Percentiles rank a stretch among this genome's conserved stretches.
These are phyloP conservation scores for Wickerhamiella vanderwaltii DNA, from an alignment of 805 yeast species.

Conservation along the genomic window DNA sequence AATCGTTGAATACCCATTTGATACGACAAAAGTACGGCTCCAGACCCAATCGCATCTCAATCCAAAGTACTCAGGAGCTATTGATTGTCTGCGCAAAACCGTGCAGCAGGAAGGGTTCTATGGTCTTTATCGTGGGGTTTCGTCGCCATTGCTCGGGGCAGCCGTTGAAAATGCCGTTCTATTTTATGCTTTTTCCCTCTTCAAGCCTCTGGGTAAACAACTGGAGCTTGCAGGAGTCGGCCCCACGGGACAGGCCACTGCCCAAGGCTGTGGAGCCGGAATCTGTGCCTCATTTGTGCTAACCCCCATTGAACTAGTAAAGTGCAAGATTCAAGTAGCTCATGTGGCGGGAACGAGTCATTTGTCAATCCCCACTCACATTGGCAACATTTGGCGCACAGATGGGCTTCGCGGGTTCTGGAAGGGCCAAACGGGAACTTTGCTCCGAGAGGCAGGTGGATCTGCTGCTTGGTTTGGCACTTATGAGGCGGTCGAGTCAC, in stretches of 20 bases:
- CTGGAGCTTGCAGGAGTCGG: constrained; percentile 12
- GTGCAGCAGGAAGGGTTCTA: constrained; percentile 54
- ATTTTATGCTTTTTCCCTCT: constrained; percentile 35
- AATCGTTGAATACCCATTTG: constrained; percentile 81
- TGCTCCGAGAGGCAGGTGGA: constrained; percentile 75
- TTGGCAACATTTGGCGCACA: constrained; percentile 32
- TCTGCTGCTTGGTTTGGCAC: constrained; percentile 92
- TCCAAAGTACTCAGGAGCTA: constrained; percentile 43
- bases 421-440: constrained; percentile 77
- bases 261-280: constrained; percentile 76
- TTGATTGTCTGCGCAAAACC: constrained; percentile 53
- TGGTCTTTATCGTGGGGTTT: constrained; percentile 70
- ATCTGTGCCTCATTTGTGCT: constrained; percentile 67
- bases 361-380: constrained; percentile 26
- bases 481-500: constrained; percentile 43
- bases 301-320: constrained; percentile 86
- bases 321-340: constrained; percentile 72
- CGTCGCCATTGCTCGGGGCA: constrained; percentile 80
- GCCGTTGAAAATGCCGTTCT: constrained; percentile 78
- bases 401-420: constrained; percentile 67
- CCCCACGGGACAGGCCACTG: constrained; percentile 34
- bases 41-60: constrained; percentile 49
- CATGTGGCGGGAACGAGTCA: constrained; percentile 9
- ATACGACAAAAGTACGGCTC: constrained; percentile 78
- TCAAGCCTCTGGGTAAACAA: constrained; percentile 15